phyloP scores from a whole-genome alignment of 2,329 filamentous ascomycete species.

The Trichoderma hamatum region DNA sequence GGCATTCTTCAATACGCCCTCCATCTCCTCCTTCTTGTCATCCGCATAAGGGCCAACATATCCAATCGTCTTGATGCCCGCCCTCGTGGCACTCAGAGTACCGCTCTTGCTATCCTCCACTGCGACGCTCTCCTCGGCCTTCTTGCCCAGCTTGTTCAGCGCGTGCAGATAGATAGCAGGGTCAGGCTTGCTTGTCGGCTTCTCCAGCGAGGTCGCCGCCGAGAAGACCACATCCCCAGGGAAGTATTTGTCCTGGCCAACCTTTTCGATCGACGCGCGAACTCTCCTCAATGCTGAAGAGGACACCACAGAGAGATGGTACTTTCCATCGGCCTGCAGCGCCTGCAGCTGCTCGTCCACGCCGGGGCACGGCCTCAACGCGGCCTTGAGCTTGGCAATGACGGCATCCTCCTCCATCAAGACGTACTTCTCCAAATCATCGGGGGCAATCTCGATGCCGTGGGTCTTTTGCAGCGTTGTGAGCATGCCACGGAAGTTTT shows the following conservation, averaged over 20 bases:
- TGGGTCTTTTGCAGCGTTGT: slow-evolving; percentile 73
- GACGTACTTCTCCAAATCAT: slow-evolving; percentile 75
- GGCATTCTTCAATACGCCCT: slow-evolving; percentile 59
- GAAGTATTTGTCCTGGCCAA: slow-evolving; percentile 80
- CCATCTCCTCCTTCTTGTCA: slow-evolving; percentile 67
- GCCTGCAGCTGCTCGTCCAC: slow-evolving; percentile 69
- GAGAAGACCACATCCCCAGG: slow-evolving; percentile 74
- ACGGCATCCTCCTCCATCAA: slow-evolving; percentile 79
- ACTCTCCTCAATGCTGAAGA: slow-evolving; percentile 80
- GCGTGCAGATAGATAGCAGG: slow-evolving; percentile 85
- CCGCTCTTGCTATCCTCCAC: slow-evolving; percentile 90
- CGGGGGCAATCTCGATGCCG: slow-evolving; percentile 68
- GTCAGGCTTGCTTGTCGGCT: slow-evolving; percentile 88
- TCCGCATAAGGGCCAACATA: slow-evolving; percentile 79
- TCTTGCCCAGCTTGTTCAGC: slow-evolving; percentile 71
- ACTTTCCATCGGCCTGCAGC: slow-evolving; percentile 63
- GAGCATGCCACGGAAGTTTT: slow-evolving; percentile 95
- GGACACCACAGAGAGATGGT: slow-evolving; percentile 78
- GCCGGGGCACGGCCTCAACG: slow-evolving; percentile 68
- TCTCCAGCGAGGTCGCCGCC: slow-evolving; percentile 75
- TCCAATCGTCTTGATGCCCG: slow-evolving; percentile 78
- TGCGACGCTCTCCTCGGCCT: slow-evolving; percentile 71
- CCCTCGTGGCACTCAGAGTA: slow-evolving; percentile 71
- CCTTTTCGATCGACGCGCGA: slow-evolving; percentile 75
- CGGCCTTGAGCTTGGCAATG: slow-evolving; percentile 74